Evolutionary conservation across 2,329 filamentous ascomycete genomes (phyloP), one percentile per base, ranked within the genome.

Genomic region (Xylaria sp.): DNA sequence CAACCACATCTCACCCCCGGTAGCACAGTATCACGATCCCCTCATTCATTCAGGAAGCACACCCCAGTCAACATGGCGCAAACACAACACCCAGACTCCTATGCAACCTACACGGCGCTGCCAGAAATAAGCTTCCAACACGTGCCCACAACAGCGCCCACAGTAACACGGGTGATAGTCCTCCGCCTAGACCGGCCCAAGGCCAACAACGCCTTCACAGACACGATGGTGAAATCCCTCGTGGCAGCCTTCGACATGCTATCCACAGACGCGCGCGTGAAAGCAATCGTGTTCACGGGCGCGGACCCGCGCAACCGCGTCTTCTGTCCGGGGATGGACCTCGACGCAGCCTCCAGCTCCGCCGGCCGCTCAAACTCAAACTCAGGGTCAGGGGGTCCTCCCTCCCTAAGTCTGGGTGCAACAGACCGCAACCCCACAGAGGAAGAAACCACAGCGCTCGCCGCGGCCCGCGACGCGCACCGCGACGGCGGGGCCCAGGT

Each of bases 141-240:
- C 74, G 80, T 86, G 71, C 86, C 86, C 0, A 67, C 78, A 2
- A 79, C 80, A 9, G 88, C 90, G 0, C 78, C 85, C 12, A 81
- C 84, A 2, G 85, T 87, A 15, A 92, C 90, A 0, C 85, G 86
- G 18, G 84, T 92, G 61, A 84, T 93, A 59, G 78, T 92, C 70
- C 79, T 92, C 41, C 87, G 87, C 1, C 85, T 93, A 49, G 84
- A 91, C 80, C 88, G 91, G 20, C 91, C 91, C 0, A 79, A 82
- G 12, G 88, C 88, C 68, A 84, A 90, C 80, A 93, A 93, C 85
- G 90, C 89, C 69, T 92, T 93, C 79, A 92, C 89, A 2, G 81
- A 84, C 23, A 82, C 80, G 15, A 92, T 93, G 89, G 86, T 86
- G 74, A 75, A 80, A 18, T 90, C 91, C 74, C 83, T 93, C 36